Evolutionary conservation across 208 protist species (phyloP), one percentile per base, ranked within the genome.

Genomic region (Angomonas ambiguus): DNA sequence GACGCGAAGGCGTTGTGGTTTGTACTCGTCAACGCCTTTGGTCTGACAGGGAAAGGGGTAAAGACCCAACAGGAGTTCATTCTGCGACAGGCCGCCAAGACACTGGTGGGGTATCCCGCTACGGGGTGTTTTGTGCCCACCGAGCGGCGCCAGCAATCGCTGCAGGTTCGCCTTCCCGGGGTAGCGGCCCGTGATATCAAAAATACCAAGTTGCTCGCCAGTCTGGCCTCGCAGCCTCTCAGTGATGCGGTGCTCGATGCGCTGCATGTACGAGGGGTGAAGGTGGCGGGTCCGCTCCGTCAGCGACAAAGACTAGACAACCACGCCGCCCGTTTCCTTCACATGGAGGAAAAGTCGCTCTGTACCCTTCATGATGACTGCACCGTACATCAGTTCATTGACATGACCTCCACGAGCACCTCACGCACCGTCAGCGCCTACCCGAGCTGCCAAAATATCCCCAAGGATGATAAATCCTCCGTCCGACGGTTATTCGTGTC

Each of bases 361-460:
- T 41, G 30, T 28, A 68, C 77, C n/a, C 62, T 95, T 58, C 89
- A 95, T 70, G 27, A 56, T 20, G 89, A 95, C 58, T 59, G 69
- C 4, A 61, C 56, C 11, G 82, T 95, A 28, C 79, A 80, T 22
- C 89, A 95, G 69, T 77, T 77, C 71, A 92, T 93, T 64, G 87
- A 95, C 66, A 88, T 93, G 69, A 91, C 83, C 0, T 74, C 82
- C 59, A 92, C 89, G 1, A 83, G 77, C 16, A 95, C 89, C 2
- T 85, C 85, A 27, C 86, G 89, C 48, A 95, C 89, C 28, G 78
- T 81, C 42, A 93, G 86, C 68, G 79, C 79, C 30, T 90, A 88
- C 75, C 89, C 89, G 0, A 95, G 87, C 68, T 91, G 84, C 57
- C 89, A 95, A 65, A 95, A 91, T 64, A 92, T 95, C 56, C 84